Evolutionary conservation across 768 basidiomycete genomes (phyloP).

Genomic region (Scleroderma bovista): DNA sequence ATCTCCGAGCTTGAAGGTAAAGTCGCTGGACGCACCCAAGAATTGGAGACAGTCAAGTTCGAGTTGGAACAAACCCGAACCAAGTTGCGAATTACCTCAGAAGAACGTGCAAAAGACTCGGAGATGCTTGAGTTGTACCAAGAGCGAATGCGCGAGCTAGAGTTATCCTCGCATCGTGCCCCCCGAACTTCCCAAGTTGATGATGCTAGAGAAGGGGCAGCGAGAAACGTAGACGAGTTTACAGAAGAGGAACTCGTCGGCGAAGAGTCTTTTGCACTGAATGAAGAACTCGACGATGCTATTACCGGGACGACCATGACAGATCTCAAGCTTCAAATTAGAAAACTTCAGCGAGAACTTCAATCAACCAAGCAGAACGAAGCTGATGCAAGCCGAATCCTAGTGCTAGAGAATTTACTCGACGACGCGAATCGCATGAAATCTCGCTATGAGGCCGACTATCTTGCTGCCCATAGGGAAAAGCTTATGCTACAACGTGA

Average conservation of each 20-base stretch:
- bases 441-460: conserved; percentile 82
- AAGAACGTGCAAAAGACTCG: conserved; percentile 71
- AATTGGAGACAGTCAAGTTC: conserved; percentile 66
- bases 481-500: conserved; percentile 74
- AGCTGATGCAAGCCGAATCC: conserved; percentile 65
- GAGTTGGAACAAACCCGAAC: conserved; percentile 73
- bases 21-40: conserved; percentile 55
- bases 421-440: conserved; percentile 92
- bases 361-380: conserved; percentile 69
- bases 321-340: conserved; percentile 83
- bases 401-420: conserved; percentile 87
- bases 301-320: conserved; percentile 84
- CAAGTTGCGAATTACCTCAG: conserved; percentile 59
- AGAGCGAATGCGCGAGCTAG: conserved; percentile 85
- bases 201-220: conserved; percentile 11
- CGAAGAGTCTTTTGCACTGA: conserved; percentile 58
- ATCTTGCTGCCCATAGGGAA: conserved; percentile 77
- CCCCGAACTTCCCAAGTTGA: conserved; percentile 26
- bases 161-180: conserved; percentile 56
- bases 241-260: conserved; percentile 45
- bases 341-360: conserved; percentile 76
- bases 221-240: conserved; percentile 22
- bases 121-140: conserved; percentile 88
- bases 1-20: conserved; percentile 78
- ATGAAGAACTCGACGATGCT: conserved; percentile 84